Evolutionary conservation across 2,329 filamentous ascomycete genomes (phyloP).

Genomic region (Alternaria ethzedia): DNA sequence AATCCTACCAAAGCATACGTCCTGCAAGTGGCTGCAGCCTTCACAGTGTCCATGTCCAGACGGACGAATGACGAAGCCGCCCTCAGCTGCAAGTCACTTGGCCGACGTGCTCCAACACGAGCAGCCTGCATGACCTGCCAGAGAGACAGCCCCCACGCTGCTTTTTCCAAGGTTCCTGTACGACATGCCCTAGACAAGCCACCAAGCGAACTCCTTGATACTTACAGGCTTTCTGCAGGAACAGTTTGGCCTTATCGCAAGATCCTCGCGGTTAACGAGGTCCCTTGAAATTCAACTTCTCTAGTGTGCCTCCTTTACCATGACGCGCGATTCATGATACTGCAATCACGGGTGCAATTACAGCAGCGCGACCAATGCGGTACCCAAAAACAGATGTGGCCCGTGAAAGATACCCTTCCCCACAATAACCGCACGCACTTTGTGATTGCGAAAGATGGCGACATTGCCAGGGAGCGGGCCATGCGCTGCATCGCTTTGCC

Average conservation of each 20-base stretch:
- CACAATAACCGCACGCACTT: slow-evolving; percentile 32
- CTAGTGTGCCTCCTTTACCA: slow-evolving; percentile 3
- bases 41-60: neutral
- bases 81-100: slow-evolving; percentile 39
- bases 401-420: slow-evolving; percentile 21
- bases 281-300: slow-evolving; percentile 9
- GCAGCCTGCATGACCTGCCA: slow-evolving; percentile 13
- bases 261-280: slow-evolving; percentile 14
- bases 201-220: slow-evolving; percentile 21
- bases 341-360: slow-evolving; percentile 7
- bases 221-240: slow-evolving; percentile 31
- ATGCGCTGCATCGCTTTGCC: slow-evolving; percentile 13
- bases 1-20: slow-evolving; percentile 25
- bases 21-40: slow-evolving; percentile 19
- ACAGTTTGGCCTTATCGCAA: slow-evolving; percentile 25
- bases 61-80: slow-evolving; percentile 12
- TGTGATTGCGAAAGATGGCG: slow-evolving; percentile 28
- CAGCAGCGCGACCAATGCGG: slow-evolving; percentile 5
- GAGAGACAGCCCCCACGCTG: slow-evolving; percentile 38
- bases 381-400: slow-evolving; percentile 22
- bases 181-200: slow-evolving; percentile 13
- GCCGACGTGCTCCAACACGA: slow-evolving; percentile 14
- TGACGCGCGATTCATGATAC: slow-evolving; percentile 16
- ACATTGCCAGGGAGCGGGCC: slow-evolving; percentile 25
- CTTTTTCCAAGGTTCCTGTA: slow-evolving; percentile 27